A percentile compares a stretch with the other conserved stretches of the same genome.
phyloP scores from a whole-genome alignment of 768 basidiomycete genomes.

The Xerocomellus chrysenteron region DNA sequence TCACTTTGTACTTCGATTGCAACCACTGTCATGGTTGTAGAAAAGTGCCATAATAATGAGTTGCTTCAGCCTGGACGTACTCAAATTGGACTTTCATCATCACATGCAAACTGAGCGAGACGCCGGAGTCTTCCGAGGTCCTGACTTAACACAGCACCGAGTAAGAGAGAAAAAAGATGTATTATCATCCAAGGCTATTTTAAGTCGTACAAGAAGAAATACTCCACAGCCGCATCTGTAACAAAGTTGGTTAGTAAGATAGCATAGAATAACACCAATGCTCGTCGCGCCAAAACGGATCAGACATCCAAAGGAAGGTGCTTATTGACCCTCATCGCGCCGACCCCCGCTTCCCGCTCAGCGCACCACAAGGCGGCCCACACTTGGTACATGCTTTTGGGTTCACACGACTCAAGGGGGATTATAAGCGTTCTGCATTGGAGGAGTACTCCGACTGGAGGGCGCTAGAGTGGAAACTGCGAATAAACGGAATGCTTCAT shows the following conservation, averaged over 20 bases:
- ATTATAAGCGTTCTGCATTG: constrained; percentile 67
- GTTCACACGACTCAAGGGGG: constrained; percentile 69
- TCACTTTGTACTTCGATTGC: constrained; percentile 11
- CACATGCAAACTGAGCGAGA: not conserved
- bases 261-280: not conserved
- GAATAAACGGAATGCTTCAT: constrained; percentile 74
- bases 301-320: constrained; percentile 93
- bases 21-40: not conserved
- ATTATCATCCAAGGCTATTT: not conserved
- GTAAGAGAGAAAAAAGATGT: not conserved
- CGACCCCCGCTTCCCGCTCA: constrained; percentile 73
- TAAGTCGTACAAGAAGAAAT: not conserved
- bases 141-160: not conserved
- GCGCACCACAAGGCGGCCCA: constrained; percentile 71
- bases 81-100: not conserved
- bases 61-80: not conserved
- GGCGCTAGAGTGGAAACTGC: constrained; percentile 84
- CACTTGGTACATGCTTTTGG: constrained; percentile 60
- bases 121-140: too few relatives aligned
- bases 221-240: not conserved
- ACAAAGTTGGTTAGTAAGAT: constrained; percentile 2
- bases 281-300: constrained; percentile 38
- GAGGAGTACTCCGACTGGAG: constrained; percentile 70
- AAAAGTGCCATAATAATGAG: not conserved
- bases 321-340: constrained; percentile 61